These are phyloP conservation scores for rapeseed (Brassica napus) DNA, from an alignment of 345 rosid genomes.

Conservation along the genomic window Da-Ae NC_063434.1:21935001-21935500, in stretches of 20 bases:
- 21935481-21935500: no score
- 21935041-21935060: slow-evolving; percentile 10
- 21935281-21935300: background rate
- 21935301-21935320: background rate
- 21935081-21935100: no score
- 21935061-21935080: background rate
- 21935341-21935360: background rate
- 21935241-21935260: background rate
- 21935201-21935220: background rate
- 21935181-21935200: background rate
- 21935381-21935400: background rate
- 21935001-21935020: background rate
- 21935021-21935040: background rate
- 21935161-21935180: background rate
- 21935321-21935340: background rate
- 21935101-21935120: no score
- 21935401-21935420: background rate
- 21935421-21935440: background rate
- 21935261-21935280: background rate
- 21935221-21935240: background rate
- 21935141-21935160: no score
- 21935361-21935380: background rate
- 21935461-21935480: no score
- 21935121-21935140: no score
- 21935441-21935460: background rate